phyloP scores from a whole-genome alignment of 768 basidiomycete genomes.

The Tylopilus sp. region DNA sequence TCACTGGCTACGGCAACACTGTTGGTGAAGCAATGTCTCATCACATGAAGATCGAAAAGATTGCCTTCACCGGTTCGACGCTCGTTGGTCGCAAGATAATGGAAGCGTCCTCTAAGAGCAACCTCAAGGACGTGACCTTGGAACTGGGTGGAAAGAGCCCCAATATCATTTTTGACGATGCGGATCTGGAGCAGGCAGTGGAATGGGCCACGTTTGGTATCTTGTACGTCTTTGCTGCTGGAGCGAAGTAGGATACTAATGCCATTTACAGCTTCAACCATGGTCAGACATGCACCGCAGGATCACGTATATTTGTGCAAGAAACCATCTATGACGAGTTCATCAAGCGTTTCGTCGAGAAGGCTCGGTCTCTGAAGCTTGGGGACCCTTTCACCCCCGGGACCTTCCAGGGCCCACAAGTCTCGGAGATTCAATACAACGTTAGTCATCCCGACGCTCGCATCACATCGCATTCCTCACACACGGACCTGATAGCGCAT shows the following conservation, averaged over 20 bases:
- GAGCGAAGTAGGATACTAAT: constrained; percentile 16
- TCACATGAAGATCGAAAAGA: constrained; percentile 64
- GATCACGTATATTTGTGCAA: constrained; percentile 82
- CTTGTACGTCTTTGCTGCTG: constrained; percentile 48
- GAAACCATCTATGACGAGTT: constrained; percentile 77
- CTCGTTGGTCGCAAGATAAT: constrained; percentile 75
- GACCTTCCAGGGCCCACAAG: constrained; percentile 74
- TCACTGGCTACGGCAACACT: constrained; percentile 68
- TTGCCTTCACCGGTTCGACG: constrained; percentile 87
- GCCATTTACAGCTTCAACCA: constrained; percentile 54
- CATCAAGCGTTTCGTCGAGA: constrained; percentile 52
- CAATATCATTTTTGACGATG: constrained; percentile 47
- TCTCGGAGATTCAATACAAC: constrained; percentile 71
- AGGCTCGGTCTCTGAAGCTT: constrained; percentile 53
- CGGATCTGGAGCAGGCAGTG: constrained; percentile 52
- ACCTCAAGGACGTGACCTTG: constrained; percentile 71
- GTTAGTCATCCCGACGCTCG: constrained; percentile 36
- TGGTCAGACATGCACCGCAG: constrained; percentile 79
- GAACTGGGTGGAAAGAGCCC: constrained; percentile 56
- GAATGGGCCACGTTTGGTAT: constrained; percentile 71
- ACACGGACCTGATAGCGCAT: constrained; percentile 50
- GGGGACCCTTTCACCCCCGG: constrained; percentile 66
- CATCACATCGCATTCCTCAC: background rate
- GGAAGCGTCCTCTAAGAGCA: constrained; percentile 75
- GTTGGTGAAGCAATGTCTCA: constrained; percentile 67